These are phyloP conservation scores for Pleomassaria siparia DNA, from an alignment of 2,329 filamentous ascomycete genomes.

Conservation along the genomic window DNA sequence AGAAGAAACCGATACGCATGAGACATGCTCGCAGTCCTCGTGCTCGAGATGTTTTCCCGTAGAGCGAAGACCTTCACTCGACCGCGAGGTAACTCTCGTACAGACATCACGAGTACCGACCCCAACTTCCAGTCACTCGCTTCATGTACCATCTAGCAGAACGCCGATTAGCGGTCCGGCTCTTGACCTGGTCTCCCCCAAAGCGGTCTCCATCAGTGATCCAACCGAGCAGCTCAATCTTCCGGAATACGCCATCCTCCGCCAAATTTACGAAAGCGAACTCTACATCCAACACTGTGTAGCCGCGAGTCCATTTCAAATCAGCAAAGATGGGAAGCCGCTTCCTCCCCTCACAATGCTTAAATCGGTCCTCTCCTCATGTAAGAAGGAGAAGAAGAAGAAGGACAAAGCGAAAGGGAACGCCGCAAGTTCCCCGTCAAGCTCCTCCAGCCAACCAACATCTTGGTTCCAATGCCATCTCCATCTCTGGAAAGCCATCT, in stretches of 20 bases:
- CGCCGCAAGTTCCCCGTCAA: no score
- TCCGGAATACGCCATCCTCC: constrained; percentile 2
- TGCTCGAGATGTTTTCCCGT: not conserved
- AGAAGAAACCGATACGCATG: not conserved
- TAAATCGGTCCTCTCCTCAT: not conserved
- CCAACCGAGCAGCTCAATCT: not conserved
- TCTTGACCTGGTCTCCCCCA: not conserved
- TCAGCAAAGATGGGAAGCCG: not conserved
- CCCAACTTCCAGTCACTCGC: not conserved
- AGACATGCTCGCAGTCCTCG: not conserved
- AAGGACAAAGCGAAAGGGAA: no score
- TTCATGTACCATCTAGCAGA: not conserved
- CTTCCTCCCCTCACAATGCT: not conserved
- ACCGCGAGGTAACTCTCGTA: not conserved
- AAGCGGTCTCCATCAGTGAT: not conserved
- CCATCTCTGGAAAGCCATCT: not conserved
- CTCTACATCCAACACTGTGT: constrained; percentile 7
- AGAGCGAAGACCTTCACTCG: not conserved
- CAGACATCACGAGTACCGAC: not conserved
- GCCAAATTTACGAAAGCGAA: constrained; percentile 4
- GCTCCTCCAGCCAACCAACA: not conserved
- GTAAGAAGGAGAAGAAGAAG: not conserved
- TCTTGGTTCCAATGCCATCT: constrained; percentile 1
- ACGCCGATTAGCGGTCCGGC: not conserved
- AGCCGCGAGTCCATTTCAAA: constrained; percentile 3